Conservation (phyloP, 208 protist genomes). For the Novymonas esmeraldas region DNA sequence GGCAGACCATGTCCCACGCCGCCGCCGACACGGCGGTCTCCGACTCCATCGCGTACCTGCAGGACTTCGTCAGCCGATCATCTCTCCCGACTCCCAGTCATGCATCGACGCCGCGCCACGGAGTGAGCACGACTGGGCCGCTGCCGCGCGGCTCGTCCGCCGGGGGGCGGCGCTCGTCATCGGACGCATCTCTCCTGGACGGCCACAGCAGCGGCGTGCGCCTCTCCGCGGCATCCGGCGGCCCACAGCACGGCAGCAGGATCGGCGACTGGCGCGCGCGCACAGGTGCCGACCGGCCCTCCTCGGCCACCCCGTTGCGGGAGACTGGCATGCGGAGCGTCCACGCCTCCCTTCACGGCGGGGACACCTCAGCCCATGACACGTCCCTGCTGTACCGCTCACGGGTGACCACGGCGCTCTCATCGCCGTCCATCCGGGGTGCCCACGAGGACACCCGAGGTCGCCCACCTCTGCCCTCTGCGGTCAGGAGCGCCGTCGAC, state of each 20-base stretch:
- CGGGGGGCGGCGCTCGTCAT: neutral
- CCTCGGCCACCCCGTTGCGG: neutral
- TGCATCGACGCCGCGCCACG: neutral
- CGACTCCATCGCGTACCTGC: slow-evolving; percentile 39
- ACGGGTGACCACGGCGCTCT: neutral
- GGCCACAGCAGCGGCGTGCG: slow-evolving; percentile 2
- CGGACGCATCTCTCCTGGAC: neutral
- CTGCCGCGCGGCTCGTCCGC: neutral
- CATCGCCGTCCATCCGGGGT: neutral
- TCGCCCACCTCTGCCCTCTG: too few species aligned
- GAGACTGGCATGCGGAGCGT: neutral
- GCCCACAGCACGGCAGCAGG: neutral
- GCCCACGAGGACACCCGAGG: too few species aligned
- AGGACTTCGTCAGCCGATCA: slow-evolving; percentile 24
- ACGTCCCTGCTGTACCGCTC: neutral
- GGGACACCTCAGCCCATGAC: neutral
- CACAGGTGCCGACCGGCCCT: neutral
- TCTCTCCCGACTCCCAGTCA: neutral
- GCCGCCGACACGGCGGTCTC: slow-evolving; percentile 17
- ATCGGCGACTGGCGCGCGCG: neutral
- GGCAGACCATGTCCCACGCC: too few species aligned
- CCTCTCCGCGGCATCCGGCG: neutral
- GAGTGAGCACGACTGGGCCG: neutral
- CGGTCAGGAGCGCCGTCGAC: neutral
- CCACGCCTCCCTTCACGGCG: neutral